Percentiles rank a stretch among this genome's conserved stretches.
Conservation (phyloP, 1,284 basidiomycete species). For the Cyathus olla region DNA sequence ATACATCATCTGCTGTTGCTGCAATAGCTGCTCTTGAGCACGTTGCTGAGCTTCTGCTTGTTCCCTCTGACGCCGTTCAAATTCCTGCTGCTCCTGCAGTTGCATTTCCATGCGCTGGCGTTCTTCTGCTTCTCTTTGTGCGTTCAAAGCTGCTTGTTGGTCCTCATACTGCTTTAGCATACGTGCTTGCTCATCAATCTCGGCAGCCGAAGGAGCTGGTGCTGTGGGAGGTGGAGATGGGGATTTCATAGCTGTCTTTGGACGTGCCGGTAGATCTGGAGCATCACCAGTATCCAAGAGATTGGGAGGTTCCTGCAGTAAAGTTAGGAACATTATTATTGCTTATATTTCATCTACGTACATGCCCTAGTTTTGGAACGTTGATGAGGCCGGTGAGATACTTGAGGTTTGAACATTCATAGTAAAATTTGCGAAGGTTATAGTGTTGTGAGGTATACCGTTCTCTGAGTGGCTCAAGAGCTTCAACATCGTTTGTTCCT, state of each 20-base stretch:
- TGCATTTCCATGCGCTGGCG: conserved; percentile 83
- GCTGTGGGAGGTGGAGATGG: conserved; percentile 73
- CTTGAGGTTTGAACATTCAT: conserved; percentile 97
- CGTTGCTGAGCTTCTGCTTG: conserved; percentile 91
- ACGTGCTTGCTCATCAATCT: conserved; percentile 93
- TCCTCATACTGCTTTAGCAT: conserved; percentile 98
- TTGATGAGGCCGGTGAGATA: conserved; percentile 96
- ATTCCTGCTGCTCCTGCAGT: conserved; percentile 88
- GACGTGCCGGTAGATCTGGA: conserved; percentile 91
- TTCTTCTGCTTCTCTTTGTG: conserved; percentile 88
- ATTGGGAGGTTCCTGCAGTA: conserved; percentile 89
- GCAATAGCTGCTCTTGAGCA: conserved; percentile 90
- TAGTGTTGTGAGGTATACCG: conserved; percentile 92
- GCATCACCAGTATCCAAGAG: conserved; percentile 86
- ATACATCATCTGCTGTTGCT: conserved; percentile 83
- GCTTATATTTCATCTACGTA: conserved; percentile 40
- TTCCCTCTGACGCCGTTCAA: conserved; percentile 90
- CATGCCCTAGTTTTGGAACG: conserved; percentile 94
- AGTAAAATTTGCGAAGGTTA: conserved; percentile 94
- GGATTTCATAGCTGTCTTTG: conserved; percentile 70
- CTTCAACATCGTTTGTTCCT: conserved; percentile 92
- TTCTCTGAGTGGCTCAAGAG: conserved; percentile 86
- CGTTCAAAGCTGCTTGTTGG: conserved; percentile 87
- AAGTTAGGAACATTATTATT: conserved; percentile 4
- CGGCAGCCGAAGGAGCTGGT: conserved; percentile 79